Evolutionary conservation across 2,329 filamentous ascomycete species (phyloP), one percentile per base, ranked within the genome.

Genomic region (Coniochaeta sp.): DNA sequence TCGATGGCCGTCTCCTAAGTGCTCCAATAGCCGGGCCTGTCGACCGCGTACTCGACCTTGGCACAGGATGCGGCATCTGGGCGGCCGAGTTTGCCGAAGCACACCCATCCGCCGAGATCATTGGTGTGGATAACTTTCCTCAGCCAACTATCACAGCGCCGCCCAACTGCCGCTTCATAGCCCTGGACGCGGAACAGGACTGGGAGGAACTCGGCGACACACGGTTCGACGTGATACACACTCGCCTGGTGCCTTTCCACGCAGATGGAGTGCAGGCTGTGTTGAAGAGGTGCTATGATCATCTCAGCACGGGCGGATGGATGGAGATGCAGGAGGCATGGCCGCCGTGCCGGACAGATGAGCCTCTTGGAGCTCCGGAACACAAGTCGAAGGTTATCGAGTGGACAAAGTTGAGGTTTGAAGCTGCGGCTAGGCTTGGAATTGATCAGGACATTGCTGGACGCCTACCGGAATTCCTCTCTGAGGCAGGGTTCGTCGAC

Each of bases 81-180:
- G 60, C 60, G 16, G 58, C 58, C 24, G 60, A 61, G 47, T 61
- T 58, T 54, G 64, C 44, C 9, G 57, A 43, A 38, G 34, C 58
- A 8, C 57, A 61, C 26, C 26, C 40, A 16, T 19, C 44, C 5
- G 31, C 43, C 17, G 19, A 58, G 5, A 43, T 61, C 28, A 16
- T 61, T 8, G 59, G 59, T 8, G 40, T 58, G 6, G 59, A 61
- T 55, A 44, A 43, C 17, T 59, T 40, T 11, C 58, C 40, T 4
- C 57, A 58, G 57, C 57, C 57, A 3, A 58, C 9, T 6, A 28
- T 58, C 6, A 14, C 26, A 12, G 57, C 57, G 19, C 57, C 57
- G 26, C 24, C 36, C 57, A 58, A 58, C 40, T 58, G 57, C 57
- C 57, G 40, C 17, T 58, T 58, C 24, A 5, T 58, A 17, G 26